Conservation (phyloP, 2,329 filamentous ascomycete species). For the Trichoderma semiorbis region DNA sequence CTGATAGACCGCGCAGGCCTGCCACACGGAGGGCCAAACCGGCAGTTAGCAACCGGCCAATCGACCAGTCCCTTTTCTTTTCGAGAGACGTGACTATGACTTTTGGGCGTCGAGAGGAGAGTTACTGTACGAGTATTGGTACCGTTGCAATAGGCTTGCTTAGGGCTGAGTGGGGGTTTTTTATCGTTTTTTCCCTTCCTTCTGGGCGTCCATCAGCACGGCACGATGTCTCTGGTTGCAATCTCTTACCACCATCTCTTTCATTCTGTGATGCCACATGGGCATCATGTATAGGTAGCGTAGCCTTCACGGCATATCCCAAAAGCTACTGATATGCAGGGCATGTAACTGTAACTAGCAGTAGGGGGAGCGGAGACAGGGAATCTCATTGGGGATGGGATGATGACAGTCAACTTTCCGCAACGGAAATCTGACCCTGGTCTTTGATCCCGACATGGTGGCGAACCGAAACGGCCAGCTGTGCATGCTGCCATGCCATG, state of each 20-base stretch:
- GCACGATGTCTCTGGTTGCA: neutral
- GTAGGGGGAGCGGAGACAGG: neutral
- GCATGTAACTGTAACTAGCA: neutral
- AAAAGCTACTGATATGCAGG: neutral
- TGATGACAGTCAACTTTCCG: neutral
- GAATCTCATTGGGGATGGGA: neutral
- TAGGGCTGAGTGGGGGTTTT: slow-evolving; percentile 6
- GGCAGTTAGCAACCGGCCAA: neutral
- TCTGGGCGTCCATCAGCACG: neutral
- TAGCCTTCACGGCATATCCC: neutral
- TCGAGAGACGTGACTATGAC: neutral
- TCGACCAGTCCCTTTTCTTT: neutral
- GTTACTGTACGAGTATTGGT: neutral
- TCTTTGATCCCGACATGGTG: neutral
- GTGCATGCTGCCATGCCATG: neutral
- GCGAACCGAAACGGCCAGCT: neutral
- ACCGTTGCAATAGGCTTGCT: neutral
- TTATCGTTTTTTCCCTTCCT: neutral
- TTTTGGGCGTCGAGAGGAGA: neutral
- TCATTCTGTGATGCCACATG: neutral
- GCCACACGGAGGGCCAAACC: neutral
- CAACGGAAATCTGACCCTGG: neutral
- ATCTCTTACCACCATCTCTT: neutral
- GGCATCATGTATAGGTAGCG: neutral
- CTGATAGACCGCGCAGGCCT: neutral